Conservation (phyloP, 345 rosid species). For the Dimocarpus longan region DNA sequence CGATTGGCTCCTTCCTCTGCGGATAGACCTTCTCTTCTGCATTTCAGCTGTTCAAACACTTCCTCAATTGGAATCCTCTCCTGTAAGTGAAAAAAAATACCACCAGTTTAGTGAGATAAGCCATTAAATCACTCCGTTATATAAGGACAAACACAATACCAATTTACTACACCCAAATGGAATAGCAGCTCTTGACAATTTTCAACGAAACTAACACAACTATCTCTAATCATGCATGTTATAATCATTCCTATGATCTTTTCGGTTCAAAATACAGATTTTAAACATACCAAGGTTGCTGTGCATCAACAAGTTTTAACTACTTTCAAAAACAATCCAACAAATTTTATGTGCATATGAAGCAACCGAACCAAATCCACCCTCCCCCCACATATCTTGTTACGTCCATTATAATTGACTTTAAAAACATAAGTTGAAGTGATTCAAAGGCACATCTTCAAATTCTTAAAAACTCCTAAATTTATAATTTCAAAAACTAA, state of each 20-base stretch:
- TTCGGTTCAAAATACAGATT: neutral
- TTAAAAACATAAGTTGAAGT: too few relatives aligned
- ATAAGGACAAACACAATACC: neutral
- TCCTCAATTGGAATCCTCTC: slow-evolving; percentile 80
- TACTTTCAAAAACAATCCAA: neutral
- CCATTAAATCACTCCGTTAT: too few relatives aligned
- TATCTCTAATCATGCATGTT: neutral
- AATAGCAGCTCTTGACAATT: neutral
- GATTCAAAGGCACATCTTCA: too few relatives aligned
- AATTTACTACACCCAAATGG: neutral
- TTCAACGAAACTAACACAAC: neutral
- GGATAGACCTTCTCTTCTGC: slow-evolving; percentile 56
- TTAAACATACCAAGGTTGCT: neutral
- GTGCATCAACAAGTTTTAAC: neutral
- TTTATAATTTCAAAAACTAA: too few relatives aligned
- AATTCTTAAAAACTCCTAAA: too few relatives aligned
- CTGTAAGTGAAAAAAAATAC: slow-evolving; percentile 29
- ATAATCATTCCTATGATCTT: neutral
- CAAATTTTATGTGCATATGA: slow-evolving; percentile 1
- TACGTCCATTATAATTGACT: too few relatives aligned
- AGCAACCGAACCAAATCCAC: neutral
- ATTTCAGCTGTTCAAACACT: slow-evolving; percentile 70
- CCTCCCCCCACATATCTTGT: too few relatives aligned
- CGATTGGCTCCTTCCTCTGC: slow-evolving; percentile 69
- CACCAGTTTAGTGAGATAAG: neutral